phyloP scores from a whole-genome alignment of 164 flowering plant genomes.

The Magnolia changhungtana region DNA sequence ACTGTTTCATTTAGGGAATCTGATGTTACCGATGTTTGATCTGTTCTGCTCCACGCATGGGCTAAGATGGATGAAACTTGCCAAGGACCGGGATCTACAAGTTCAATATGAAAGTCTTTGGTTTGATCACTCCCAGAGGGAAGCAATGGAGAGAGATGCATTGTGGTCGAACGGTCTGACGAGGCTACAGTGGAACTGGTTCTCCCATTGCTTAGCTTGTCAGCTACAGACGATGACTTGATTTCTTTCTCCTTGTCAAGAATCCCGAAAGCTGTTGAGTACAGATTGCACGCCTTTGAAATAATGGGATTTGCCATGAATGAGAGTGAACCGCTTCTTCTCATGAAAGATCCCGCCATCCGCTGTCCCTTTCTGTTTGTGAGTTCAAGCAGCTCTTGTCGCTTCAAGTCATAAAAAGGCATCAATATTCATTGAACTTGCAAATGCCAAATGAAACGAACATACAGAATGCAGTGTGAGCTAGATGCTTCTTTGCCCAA shows the following conservation, averaged over 20 bases:
- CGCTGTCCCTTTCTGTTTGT: not conserved
- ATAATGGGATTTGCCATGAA: constrained; percentile 8
- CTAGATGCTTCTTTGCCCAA: not conserved
- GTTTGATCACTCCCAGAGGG: constrained; percentile 9
- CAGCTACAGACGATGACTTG: not conserved
- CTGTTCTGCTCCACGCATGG: constrained; percentile 38
- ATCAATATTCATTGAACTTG: not conserved
- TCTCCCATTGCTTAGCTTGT: not conserved
- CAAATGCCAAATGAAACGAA: not conserved
- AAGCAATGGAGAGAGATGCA: constrained; percentile 39
- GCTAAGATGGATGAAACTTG: constrained; percentile 56
- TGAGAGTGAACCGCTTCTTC: constrained; percentile 12
- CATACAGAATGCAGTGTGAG: not conserved
- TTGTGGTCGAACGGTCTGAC: constrained; percentile 9
- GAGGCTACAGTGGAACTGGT: not conserved
- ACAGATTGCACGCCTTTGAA: constrained; percentile 12
- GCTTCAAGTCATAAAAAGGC: not conserved
- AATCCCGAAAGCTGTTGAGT: constrained; percentile 22
- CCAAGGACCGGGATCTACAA: constrained; percentile 73
- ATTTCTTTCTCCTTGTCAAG: constrained; percentile 8
- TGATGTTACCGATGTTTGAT: constrained; percentile 1
- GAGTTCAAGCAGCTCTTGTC: not conserved
- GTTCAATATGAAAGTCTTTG: constrained; percentile 40
- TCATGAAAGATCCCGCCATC: constrained; percentile 21
- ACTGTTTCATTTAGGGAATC: constrained; percentile 11